Evolutionary conservation across 345 rosid genomes (phyloP), one percentile per base, ranked within the genome.

Genomic region (Gossypium longicalyx): DNA sequence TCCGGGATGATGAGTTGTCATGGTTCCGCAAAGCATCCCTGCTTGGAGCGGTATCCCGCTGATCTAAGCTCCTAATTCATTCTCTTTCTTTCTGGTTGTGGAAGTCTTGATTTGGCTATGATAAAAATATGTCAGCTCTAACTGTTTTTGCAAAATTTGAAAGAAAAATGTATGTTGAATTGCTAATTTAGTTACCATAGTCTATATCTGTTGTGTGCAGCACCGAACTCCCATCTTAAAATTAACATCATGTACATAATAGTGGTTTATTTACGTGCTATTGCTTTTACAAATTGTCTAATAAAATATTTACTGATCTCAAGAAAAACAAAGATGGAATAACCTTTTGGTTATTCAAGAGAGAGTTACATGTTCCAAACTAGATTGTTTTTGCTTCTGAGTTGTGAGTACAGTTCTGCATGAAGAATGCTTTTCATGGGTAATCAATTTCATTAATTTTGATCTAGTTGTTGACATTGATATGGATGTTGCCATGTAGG

Each of bases 1-100:
- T 86, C 76, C 89, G 98, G 61, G 81, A 87, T 82, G 98, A 95
- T 45, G 99, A 95, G 79, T 80, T 95, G 79, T 90, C 94, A 49
- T 93, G 99, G 99, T 95, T 95, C 87, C 88, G 97, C 63, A 91
- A 93, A 83, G 93, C 98, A 77, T 91, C 89, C 59, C 78, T 91
- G 25, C 81, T 95, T 29, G 97, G 89, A 85, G 97, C 99, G 93
- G 99, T 95, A 91, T 71, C 86, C 47, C 72, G 51, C 47, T 49
- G 70, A 76, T 64, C 58, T 76, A 71, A 68, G 63, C 67, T 49
- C 7, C 70, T 38, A 73, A 78, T 67, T 59, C 15, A 2, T 2
- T 64, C 48, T 27, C 4, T 72, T 51, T 77, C 15, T 52, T 47
- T 66, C 17, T 58, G 9, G 19, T 20, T 52, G 6, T 49, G 53